Conservation (phyloP, 139 green algal species). For the Mychonastes homosphaera region DNA sequence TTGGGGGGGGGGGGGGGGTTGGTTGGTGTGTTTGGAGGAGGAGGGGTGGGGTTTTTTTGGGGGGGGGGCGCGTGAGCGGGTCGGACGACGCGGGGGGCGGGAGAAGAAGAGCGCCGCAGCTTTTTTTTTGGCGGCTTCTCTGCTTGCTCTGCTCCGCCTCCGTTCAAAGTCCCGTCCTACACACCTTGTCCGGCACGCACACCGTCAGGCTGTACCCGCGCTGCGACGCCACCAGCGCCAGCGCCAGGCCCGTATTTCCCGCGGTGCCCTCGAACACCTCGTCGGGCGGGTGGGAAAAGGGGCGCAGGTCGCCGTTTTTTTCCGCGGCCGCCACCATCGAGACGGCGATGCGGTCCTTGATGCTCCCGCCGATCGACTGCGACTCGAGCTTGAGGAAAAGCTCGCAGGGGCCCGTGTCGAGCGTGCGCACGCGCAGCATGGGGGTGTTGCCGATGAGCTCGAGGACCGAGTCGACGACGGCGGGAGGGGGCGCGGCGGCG, state of each 20-base stretch:
- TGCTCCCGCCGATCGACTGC: background rate
- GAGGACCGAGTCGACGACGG: background rate
- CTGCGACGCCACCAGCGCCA: slow-evolving; percentile 19
- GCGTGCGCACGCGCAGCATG: background rate
- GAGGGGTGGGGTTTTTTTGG: too few species aligned
- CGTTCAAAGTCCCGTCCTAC: too few species aligned
- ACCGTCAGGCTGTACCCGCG: slow-evolving; percentile 22
- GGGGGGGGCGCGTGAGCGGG: too few species aligned
- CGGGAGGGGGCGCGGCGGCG: too few species aligned
- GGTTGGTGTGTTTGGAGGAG: too few species aligned
- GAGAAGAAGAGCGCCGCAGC: too few species aligned
- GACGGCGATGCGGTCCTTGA: background rate
- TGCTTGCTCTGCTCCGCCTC: too few species aligned
- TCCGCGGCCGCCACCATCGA: background rate
- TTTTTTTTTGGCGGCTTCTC: too few species aligned
- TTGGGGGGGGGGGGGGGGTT: too few species aligned
- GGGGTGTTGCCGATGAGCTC: background rate
- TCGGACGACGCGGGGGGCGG: too few species aligned
- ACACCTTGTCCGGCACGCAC: slow-evolving; percentile 15
- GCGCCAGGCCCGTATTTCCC: slow-evolving; percentile 24
- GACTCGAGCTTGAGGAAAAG: slow-evolving; percentile 1
- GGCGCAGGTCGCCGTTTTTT: background rate
- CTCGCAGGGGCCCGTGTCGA: background rate
- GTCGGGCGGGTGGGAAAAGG: background rate
- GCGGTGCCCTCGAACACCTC: too few species aligned